Conservation (phyloP, 2,329 filamentous ascomycete genomes). For the Colletotrichum liriopes region DNA sequence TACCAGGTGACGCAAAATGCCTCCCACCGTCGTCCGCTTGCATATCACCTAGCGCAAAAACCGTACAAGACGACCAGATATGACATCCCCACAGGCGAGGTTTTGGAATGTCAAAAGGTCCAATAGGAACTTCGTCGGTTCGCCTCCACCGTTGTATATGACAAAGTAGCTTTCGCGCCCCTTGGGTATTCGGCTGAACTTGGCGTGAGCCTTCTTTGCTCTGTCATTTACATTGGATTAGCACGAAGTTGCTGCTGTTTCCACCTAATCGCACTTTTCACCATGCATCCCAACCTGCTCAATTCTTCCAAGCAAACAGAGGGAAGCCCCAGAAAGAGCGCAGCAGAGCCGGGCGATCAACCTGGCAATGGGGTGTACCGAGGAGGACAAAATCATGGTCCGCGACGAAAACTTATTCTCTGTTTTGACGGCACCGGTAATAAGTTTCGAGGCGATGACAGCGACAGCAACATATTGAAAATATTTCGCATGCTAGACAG, state of each 20-base stretch:
- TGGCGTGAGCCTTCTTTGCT: background rate
- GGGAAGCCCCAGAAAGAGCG: background rate
- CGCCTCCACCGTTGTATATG: slow-evolving; percentile 2
- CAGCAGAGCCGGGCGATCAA: background rate
- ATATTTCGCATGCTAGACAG: slow-evolving; percentile 80
- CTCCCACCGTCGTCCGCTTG: background rate
- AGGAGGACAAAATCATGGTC: background rate
- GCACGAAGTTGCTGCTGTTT: background rate
- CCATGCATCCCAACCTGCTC: slow-evolving; percentile 14
- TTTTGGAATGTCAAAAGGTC: background rate
- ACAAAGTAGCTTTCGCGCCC: background rate
- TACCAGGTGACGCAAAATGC: background rate
- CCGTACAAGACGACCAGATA: background rate
- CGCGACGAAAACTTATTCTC: slow-evolving; percentile 66
- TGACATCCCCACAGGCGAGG: too few relatives aligned
- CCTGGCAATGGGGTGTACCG: slow-evolving; percentile 10
- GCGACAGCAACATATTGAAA: slow-evolving; percentile 78
- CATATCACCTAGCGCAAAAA: background rate
- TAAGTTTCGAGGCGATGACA: slow-evolving; percentile 75
- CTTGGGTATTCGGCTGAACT: too few relatives aligned
- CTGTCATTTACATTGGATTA: background rate
- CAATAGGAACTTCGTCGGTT: background rate
- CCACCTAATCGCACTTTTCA: background rate
- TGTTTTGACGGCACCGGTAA: slow-evolving; percentile 78
- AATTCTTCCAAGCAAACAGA: background rate